Evolutionary conservation across 139 green algal genomes (phyloP).

Genomic region (Tetraselmis chui): DNA sequence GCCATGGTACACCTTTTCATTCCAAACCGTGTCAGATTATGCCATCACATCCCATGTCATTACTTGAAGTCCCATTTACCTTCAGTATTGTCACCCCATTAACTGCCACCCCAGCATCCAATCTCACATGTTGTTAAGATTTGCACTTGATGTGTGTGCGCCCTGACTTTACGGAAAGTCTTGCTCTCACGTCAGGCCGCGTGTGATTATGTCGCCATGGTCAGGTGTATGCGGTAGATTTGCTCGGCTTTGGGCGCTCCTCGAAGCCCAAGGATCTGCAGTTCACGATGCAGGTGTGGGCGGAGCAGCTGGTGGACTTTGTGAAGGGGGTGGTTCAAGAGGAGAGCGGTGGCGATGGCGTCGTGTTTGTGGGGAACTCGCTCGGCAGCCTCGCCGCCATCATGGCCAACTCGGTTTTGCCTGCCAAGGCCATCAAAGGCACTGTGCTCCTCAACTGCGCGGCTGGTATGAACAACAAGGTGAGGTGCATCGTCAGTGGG

Average conservation of each 20-base stretch:
- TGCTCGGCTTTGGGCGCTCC: conserved; percentile 65
- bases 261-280: conserved; percentile 46
- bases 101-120: no score
- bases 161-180: background rate
- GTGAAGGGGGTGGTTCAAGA: conserved; percentile 45
- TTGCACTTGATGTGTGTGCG: no score
- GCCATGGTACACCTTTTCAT: no score
- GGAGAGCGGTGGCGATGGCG: conserved; percentile 7
- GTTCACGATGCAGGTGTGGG: conserved; percentile 52
- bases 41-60: no score
- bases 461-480: conserved; percentile 85
- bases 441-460: conserved; percentile 14
- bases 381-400: conserved; percentile 66
- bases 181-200: background rate
- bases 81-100: no score
- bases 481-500: conserved; percentile 7
- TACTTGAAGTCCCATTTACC: no score
- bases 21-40: no score
- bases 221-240: conserved; percentile 77
- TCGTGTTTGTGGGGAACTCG: conserved; percentile 75
- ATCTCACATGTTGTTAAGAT: no score
- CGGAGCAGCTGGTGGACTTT: conserved; percentile 62
- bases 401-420: conserved; percentile 28
- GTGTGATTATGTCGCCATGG: conserved; percentile 1
- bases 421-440: background rate